A percentile compares a stretch with the other conserved stretches of the same genome.
Evolutionary conservation across 371 early-diverging fungal genomes (phyloP).

Genomic region (Rhizomucor miehei): DNA sequence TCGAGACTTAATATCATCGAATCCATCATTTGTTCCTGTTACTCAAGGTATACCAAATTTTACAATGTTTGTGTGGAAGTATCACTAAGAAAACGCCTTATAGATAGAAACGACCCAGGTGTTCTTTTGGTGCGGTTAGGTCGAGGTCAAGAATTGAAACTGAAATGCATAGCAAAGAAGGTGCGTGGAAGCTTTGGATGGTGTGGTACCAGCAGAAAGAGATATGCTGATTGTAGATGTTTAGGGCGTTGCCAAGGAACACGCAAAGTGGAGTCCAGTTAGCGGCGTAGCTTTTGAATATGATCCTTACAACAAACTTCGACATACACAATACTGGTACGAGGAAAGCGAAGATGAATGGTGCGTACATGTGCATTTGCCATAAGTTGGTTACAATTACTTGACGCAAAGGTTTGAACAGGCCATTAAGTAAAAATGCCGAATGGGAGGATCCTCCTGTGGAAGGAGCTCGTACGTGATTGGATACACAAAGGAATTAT

Average conservation of each 20-base stretch:
- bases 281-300: conserved; percentile 95
- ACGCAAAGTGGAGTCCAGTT: conserved; percentile 99
- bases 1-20: conserved; percentile 74
- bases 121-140: conserved; percentile 90
- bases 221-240: not conserved
- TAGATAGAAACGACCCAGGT: conserved; percentile 69
- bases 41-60: conserved; percentile 44
- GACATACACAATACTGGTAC: conserved; percentile 95
- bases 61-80: not conserved
- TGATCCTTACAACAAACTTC: conserved; percentile 93
- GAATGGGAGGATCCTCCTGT: conserved; percentile 62
- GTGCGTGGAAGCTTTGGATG: conserved; percentile 17
- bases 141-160: conserved; percentile 88
- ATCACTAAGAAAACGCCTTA: conserved; percentile 1
- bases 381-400: not conserved
- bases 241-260: conserved; percentile 94
- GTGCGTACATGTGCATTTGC: conserved; percentile 28
- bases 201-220: not conserved
- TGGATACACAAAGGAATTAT: not conserved
- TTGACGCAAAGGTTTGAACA: conserved; percentile 16
- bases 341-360: conserved; percentile 91
- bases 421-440: conserved; percentile 78
- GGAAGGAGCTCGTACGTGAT: conserved; percentile 54
- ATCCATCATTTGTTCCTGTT: conserved; percentile 79
- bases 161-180: conserved; percentile 87